Evolutionary conservation across 495 filamentous ascomycete species (phyloP).

Genomic region (Aspergillus sclerotioniger): DNA sequence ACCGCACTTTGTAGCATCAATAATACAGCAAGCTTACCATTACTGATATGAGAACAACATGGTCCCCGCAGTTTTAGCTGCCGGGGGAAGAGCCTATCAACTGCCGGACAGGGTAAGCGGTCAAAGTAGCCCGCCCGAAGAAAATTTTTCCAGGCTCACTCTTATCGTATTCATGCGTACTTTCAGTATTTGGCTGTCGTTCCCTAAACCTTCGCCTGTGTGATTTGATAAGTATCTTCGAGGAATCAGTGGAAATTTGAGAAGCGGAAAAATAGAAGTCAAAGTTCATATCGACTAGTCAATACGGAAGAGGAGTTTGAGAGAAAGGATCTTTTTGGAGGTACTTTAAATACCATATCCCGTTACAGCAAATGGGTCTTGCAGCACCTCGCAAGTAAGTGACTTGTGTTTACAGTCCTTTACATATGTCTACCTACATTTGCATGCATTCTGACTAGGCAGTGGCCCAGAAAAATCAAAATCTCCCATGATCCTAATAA

Average conservation of each 20-base stretch:
- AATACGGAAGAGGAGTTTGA: background rate
- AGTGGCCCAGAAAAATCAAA: slow-evolving; percentile 65
- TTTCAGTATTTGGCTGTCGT: background rate
- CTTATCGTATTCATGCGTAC: background rate
- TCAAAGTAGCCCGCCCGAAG: background rate
- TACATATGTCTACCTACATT: background rate
- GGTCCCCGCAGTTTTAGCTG: background rate
- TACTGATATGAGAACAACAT: too few species aligned
- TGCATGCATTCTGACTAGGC: background rate
- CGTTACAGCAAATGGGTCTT: slow-evolving; percentile 63
- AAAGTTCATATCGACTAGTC: background rate
- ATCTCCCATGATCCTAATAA: slow-evolving; percentile 91
- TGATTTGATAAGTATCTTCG: background rate
- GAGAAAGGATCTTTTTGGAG: background rate
- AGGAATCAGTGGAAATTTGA: background rate
- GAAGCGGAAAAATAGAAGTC: background rate
- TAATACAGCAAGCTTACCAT: too few species aligned
- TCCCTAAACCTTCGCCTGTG: background rate
- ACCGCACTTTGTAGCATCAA: too few species aligned
- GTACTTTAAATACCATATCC: background rate
- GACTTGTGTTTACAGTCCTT: background rate
- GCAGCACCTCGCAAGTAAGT: slow-evolving; percentile 68
- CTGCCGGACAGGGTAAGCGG: background rate
- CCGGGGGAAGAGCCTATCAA: background rate
- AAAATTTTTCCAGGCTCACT: background rate